phyloP scores from a whole-genome alignment of 176 grass and related monocot genomes.

The Carex littledalei region DNA sequence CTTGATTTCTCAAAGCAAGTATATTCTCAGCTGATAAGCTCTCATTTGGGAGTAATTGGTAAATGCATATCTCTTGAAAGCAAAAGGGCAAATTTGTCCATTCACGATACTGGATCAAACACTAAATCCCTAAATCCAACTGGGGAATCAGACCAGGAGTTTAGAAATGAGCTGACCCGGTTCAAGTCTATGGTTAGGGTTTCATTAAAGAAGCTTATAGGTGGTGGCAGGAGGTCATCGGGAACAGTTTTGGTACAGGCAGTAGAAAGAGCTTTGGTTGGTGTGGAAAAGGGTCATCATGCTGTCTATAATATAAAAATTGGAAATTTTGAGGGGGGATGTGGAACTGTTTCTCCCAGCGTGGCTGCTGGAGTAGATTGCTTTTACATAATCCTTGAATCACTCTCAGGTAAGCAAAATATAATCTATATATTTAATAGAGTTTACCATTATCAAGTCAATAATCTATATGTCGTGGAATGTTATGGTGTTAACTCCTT shows the following conservation, averaged over 20 bases:
- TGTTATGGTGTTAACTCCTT: neutral
- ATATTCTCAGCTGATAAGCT: conserved; percentile 50
- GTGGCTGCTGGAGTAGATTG: conserved; percentile 74
- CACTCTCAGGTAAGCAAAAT: conserved; percentile 54
- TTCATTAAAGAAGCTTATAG: conserved; percentile 69
- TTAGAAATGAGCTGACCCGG: conserved; percentile 41
- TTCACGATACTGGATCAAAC: conserved; percentile 73
- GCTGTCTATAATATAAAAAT: conserved; percentile 62
- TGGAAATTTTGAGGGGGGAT: conserved; percentile 42
- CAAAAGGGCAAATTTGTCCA: conserved; percentile 68
- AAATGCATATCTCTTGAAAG: conserved; percentile 88
- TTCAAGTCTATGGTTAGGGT: conserved; percentile 71
- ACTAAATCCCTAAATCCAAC: conserved; percentile 54
- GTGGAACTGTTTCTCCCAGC: conserved; percentile 57
- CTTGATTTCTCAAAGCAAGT: conserved; percentile 57
- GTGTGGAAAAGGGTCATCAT: conserved; percentile 56
- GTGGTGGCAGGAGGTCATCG: conserved; percentile 43
- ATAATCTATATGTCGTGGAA: neutral
- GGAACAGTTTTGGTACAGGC: conserved; percentile 47
- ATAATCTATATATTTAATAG: neutral
- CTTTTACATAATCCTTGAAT: conserved; percentile 79
- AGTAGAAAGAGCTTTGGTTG: conserved; percentile 82
- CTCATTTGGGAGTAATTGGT: conserved; percentile 67
- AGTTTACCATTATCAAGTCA: neutral
- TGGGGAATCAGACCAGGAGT: conserved; percentile 29